Percentiles rank a stretch among this genome's conserved stretches.
Conservation (phyloP, 139 green algal species). For the Pseudopediastrum boryanum region DNA sequence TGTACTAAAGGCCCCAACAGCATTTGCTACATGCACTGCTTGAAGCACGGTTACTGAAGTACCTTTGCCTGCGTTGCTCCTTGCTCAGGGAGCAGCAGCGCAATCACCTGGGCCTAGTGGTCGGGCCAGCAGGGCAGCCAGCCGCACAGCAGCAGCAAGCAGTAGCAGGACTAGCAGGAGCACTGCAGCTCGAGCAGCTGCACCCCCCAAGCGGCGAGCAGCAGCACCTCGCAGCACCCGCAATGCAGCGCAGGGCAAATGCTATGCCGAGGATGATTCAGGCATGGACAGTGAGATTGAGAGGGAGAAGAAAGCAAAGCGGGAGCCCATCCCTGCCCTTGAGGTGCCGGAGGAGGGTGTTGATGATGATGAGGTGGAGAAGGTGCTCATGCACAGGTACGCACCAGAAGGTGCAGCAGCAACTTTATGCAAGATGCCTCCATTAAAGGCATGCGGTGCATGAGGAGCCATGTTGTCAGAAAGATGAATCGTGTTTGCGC, state of each 20-base stretch:
- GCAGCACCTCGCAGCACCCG: slow-evolving; percentile 25
- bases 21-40: no score
- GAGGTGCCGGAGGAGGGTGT: slow-evolving; percentile 51
- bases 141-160: background rate
- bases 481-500: background rate
- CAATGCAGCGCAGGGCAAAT: slow-evolving; percentile 27
- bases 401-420: background rate
- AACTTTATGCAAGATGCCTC: background rate
- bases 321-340: slow-evolving; percentile 55
- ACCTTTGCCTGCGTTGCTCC: no score
- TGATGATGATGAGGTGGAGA: slow-evolving; percentile 78
- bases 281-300: slow-evolving; percentile 1
- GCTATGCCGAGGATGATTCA: slow-evolving; percentile 35
- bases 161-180: background rate
- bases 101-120: no score
- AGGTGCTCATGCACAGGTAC: slow-evolving; percentile 70
- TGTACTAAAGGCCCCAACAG: no score
- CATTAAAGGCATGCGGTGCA: background rate
- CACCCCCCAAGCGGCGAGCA: slow-evolving; percentile 7
- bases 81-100: no score
- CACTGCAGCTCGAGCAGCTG: background rate
- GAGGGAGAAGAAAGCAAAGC: background rate
- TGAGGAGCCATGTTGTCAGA: background rate
- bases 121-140: background rate
- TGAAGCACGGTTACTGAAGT: no score